Evolutionary conservation across 345 rosid genomes (phyloP), one percentile per base, ranked within the genome.

Genomic region (Euphorbia lathyris): DNA sequence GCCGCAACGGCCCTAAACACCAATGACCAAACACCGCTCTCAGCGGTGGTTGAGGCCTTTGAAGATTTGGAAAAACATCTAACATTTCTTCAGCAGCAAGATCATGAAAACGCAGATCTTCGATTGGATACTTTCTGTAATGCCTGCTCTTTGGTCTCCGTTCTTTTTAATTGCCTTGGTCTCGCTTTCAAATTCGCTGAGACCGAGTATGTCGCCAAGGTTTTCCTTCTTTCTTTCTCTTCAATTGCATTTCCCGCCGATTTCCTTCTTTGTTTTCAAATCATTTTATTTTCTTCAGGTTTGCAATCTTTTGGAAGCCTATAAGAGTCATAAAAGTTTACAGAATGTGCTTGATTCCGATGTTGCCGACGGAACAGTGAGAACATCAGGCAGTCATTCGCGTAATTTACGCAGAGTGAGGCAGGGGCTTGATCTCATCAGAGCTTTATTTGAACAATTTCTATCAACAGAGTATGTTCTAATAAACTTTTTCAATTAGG

Each of bases 141-240:
- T 0, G 90, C 97, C 0, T 87, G 92, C 63, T 79, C 90, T 58
- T 77, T 85, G 45, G 97, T 93, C 43, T 77, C 96, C 38, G 80
- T 89, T 64, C 83, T 93, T 68, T 87, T 90, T 69, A 80, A 74
- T 62, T 84, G 83, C 72, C 96, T 93, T 1, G 98, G 98, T 59
- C 84, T 93, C 60, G 96, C 98, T 56, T 93, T 90, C 81, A 91
- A 86, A 80, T 90, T 93, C 63, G 97, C 97, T 10, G 94, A 90
- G 80, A 68, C 86, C 74, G 98, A 90, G 78, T 90, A 86, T 76
- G 77, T 85, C 57, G 65, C 87, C 70, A 93, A 93, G 87, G 97
- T 93, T 63, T 11, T 42, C 9, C 14, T 17, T 56, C 52, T 36
- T 8, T 45, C 19, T 60, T 48, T 53, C 40, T 17, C 3, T 59